Base-by-base conservation (phyloP, 768 basidiomycete genomes). In the Amylocystis lapponica region DNA sequence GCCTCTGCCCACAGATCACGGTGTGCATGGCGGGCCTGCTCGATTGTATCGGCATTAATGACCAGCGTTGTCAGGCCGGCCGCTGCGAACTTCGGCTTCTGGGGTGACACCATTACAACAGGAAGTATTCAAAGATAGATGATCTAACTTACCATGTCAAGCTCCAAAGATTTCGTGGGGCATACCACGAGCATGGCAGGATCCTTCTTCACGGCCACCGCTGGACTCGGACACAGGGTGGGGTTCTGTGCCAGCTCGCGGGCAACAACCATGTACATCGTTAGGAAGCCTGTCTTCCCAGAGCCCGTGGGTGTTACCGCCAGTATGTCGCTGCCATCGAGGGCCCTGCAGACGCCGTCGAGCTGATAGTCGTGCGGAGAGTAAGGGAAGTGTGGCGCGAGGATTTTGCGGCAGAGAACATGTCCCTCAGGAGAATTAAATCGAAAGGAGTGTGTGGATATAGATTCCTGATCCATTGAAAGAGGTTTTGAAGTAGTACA, bases 281-380 rank as follows among this genome's bases (percentile, higher is more conserved):
- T 45, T 3, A 57, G 36, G 33, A 55, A 52, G 27, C 34, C 41
- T 1, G 50, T 51, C 34, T 59, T 61, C 3, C 57, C 57, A 17
- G 51, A 48, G 0, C 57, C 57, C 1, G 57, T 61, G 4, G 52
- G 52, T 2, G 45, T 45, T 4, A 61, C 38, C 0, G 52, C 55
- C 6, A 61, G 46, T 2, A 50, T 21, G 23, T 52, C 51, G 5
- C 10, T 3, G 5, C 53, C 46, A 32, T 58, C 55, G 4, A 60
- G 46, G 14, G 42, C 29, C 14, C 42, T 27, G 29, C 47, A 46
- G 10, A 53, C 41, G 1, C 51, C 55, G 14, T 49, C 43, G 6
- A 57, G 26, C 32, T 58, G 55, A 29, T 56, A 44, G 43, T 58
- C 48, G 41, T 54, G 57, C 10, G 57, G 59, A 3, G 31, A 31